Conservation (phyloP, 2,329 filamentous ascomycete genomes). For the Tolypocladium ovalisporum region DNA sequence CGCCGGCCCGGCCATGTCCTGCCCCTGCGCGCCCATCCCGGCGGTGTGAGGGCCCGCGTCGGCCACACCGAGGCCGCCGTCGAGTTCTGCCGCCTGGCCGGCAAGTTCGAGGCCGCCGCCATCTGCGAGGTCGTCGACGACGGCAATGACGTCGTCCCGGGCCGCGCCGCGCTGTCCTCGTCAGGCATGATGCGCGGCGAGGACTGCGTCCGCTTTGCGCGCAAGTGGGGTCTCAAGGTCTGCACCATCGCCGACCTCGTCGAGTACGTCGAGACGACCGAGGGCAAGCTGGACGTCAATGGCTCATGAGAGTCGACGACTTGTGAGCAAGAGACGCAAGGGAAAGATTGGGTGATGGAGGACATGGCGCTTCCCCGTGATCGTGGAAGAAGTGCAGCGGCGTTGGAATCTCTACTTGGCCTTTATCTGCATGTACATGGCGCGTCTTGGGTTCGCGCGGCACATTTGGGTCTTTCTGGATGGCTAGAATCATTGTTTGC, state of each 20-base stretch:
- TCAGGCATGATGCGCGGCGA: constrained; percentile 90
- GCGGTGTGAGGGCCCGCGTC: constrained; percentile 67
- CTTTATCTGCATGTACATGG: neutral
- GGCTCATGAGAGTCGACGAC: constrained; percentile 16
- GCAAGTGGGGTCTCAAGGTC: constrained; percentile 79
- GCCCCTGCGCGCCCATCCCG: constrained; percentile 66
- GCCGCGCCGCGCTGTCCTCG: constrained; percentile 51
- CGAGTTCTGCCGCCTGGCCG: constrained; percentile 79
- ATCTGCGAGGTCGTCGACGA: constrained; percentile 92
- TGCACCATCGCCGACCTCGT: constrained; percentile 93
- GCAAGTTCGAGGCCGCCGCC: constrained; percentile 64
- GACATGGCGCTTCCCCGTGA: neutral
- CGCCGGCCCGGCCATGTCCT: constrained; percentile 83
- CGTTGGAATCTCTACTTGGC: neutral
- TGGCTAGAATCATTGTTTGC: neutral
- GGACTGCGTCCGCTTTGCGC: constrained; percentile 78
- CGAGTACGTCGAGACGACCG: constrained; percentile 63
- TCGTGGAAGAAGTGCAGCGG: neutral
- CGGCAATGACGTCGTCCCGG: constrained; percentile 54
- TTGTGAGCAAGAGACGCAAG: neutral
- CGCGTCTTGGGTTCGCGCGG: neutral
- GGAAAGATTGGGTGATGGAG: neutral
- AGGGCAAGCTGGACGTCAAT: constrained; percentile 42
- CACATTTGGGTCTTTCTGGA: neutral
- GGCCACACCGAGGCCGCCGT: constrained; percentile 93